Base-by-base conservation (phyloP, 2,329 filamentous ascomycete species). In the Madurella fahalii region DNA sequence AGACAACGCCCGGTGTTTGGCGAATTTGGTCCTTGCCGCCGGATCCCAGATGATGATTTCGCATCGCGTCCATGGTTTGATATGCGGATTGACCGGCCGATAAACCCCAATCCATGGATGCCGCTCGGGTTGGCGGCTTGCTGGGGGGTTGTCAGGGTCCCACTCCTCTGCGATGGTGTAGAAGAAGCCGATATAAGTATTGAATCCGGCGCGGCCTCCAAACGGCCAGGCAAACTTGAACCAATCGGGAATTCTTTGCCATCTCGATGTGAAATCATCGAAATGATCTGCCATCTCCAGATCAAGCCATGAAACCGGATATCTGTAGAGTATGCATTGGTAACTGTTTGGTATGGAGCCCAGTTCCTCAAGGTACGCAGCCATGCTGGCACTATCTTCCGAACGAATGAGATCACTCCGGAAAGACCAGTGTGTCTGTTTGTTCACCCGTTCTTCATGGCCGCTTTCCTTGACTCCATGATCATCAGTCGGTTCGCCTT, bases 11-110 rank as follows among this genome's bases (percentile, higher is more conserved):
- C 58, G 42, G 13, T 58, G 54, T 0, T 53, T 48, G 0, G 60
- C 55, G 7, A 68, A 64, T 25, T 63, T 68, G 1, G 65, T 58
- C 1, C 56, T 59, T 8, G 70, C 67, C 1, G 65, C 59, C 1
- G 69, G 53, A 57, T 84, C 81, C 80, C 80, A 83, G 40, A 84
- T 78, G 5, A 84, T 68, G 12, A 84, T 60, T 59, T 84, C 80
- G 2, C 72, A 70, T 2, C 50, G 48, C 0, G 2, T 58, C 63
- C 68, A 75, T 1, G 64, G 59, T 18, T 51, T 64, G 1, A 9
- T 13, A 52, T 75, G 69, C 1, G 71, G 67, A n/a, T 76, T 67
- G 4, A 67, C 61, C 0, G 77, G 74, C 11, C 81, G 74, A 54
- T 75, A 74, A 13, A 80, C 61, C 0, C 69, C 77, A 34, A 83